Evolutionary conservation across 2,329 filamentous ascomycete genomes (phyloP).

Genomic region (Ophiostoma himal-ulmi): DNA sequence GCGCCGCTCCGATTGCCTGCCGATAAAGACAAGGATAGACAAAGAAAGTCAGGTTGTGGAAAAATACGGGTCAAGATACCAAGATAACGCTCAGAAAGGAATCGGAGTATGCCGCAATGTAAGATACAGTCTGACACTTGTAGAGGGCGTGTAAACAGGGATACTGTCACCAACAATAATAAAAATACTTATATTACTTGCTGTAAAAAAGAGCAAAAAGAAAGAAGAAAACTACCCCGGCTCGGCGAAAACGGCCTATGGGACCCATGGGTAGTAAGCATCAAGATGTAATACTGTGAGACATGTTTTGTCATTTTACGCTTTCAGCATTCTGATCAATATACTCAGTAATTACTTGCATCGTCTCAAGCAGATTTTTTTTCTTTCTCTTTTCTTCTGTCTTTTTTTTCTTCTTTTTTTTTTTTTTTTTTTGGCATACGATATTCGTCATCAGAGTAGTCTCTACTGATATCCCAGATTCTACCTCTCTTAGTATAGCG

Average conservation of each 20-base stretch:
- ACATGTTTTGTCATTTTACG: neutral
- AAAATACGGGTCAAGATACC: neutral
- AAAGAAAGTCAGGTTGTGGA: slow-evolving; percentile 8
- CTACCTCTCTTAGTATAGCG: neutral
- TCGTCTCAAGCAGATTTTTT: neutral
- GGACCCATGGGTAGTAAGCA: neutral
- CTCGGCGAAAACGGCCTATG: neutral
- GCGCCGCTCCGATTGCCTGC: neutral
- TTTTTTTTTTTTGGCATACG: neutral
- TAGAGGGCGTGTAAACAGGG: neutral
- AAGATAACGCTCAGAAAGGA: neutral
- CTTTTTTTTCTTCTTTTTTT: neutral
- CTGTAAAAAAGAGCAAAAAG: neutral
- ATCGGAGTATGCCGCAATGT: neutral
- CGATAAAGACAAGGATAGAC: neutral
- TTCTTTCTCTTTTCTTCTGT: too few relatives aligned
- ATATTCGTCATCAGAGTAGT: neutral
- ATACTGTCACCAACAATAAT: neutral
- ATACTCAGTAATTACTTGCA: neutral
- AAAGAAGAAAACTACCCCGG: neutral
- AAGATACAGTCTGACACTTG: neutral
- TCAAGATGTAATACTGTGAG: neutral
- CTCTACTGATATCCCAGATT: neutral
- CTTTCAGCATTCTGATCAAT: neutral
- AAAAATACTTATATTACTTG: too few relatives aligned